A percentile compares a stretch with the other conserved stretches of the same genome.
These are phyloP conservation scores for Blastomyces gilchristii DNA, from an alignment of 2,329 filamentous ascomycete genomes.

Conservation along the genomic window DNA sequence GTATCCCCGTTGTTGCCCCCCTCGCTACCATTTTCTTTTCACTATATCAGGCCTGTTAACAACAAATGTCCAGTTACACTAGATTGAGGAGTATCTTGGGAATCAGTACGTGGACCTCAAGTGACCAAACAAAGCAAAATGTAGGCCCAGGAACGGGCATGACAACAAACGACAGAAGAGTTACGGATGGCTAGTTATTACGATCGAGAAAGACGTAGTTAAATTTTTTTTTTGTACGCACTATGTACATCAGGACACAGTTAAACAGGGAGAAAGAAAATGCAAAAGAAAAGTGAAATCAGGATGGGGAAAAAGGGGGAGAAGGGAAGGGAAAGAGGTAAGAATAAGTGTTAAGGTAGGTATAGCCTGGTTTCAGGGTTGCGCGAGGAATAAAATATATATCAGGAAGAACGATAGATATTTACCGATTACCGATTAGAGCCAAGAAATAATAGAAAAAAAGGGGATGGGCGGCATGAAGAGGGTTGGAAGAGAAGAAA, in stretches of 20 bases:
- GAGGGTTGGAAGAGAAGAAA: not conserved
- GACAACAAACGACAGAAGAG: no score
- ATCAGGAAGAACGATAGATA: not conserved
- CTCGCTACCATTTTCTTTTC: no score
- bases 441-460: not conserved
- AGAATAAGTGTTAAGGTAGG: not conserved
- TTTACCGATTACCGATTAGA: not conserved
- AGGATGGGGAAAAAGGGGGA: not conserved
- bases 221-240: not conserved
- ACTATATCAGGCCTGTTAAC: no score
- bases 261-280: not conserved
- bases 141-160: not conserved
- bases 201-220: not conserved
- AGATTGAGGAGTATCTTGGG: not conserved
- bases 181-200: not conserved
- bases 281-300: not conserved
- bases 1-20: no score
- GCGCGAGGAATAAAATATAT: not conserved
- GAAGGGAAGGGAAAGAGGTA: not conserved
- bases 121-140: not conserved
- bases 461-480: no score
- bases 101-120: not conserved
- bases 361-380: not conserved
- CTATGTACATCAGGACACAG: not conserved
- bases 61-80: not conserved